These are phyloP conservation scores for Paratinospora sagittata DNA, from an alignment of 164 flowering plant species.

Conservation along the genomic window DNA sequence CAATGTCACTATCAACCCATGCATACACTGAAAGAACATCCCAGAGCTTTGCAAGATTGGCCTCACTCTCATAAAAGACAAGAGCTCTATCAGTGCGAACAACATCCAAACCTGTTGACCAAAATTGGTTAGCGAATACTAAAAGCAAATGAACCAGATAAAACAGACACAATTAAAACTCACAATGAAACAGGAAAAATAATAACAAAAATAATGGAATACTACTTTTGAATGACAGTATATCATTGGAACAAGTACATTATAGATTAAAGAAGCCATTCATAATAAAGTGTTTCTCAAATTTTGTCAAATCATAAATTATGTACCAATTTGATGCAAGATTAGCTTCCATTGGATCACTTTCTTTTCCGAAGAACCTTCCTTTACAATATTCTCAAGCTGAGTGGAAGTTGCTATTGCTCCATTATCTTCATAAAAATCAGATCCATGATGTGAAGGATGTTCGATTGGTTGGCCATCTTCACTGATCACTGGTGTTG, in stretches of 20 bases:
- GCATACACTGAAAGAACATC: slow-evolving; percentile 76
- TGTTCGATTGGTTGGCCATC: slow-evolving; percentile 54
- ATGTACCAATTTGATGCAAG: slow-evolving; percentile 79
- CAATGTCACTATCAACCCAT: slow-evolving; percentile 76
- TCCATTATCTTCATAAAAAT: slow-evolving; percentile 13
- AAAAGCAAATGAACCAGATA: no score
- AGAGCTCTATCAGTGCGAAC: slow-evolving; percentile 82
- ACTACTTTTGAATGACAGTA: neutral
- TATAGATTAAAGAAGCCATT: neutral
- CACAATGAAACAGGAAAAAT: no score
- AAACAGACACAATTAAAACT: no score
- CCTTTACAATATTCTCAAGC: slow-evolving; percentile 11
- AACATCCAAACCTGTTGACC: slow-evolving; percentile 75
- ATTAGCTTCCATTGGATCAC: slow-evolving; percentile 64
- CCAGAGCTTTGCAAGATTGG: slow-evolving; percentile 82
- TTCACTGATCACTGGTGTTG: slow-evolving; percentile 50
- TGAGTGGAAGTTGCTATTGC: neutral
- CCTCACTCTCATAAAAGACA: slow-evolving; percentile 66
- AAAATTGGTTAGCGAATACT: slow-evolving; percentile 3
- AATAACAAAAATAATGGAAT: neutral
- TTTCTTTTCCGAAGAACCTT: slow-evolving; percentile 33
- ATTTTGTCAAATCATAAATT: neutral
- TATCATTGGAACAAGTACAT: neutral
- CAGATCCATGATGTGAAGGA: slow-evolving; percentile 14
- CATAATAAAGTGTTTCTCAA: neutral